A percentile compares a stretch with the other conserved stretches of the same genome.
phyloP scores from a whole-genome alignment of 148 eudicot genomes.

The Spergularia bocconei region DNA sequence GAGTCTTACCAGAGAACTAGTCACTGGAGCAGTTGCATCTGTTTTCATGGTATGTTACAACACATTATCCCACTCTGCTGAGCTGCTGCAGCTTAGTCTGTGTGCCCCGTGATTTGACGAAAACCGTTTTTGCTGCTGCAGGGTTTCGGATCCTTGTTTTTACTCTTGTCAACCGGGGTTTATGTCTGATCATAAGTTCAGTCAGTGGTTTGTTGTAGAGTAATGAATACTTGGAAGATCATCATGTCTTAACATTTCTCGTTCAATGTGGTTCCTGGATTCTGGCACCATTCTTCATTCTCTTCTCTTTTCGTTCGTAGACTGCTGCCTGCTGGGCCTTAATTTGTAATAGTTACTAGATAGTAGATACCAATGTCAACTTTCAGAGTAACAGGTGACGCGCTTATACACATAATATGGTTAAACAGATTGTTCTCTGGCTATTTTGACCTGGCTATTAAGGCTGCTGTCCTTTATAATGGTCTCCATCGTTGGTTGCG shows the following conservation, averaged over 20 bases:
- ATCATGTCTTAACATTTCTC: conserved; percentile 13
- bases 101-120: conserved; percentile 1
- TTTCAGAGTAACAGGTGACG: neutral
- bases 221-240: conserved; percentile 12
- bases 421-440: no score
- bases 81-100: neutral
- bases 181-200: conserved; percentile 52
- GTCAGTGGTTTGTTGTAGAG: conserved; percentile 12
- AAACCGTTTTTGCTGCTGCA: conserved; percentile 35
- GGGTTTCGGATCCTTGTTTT: conserved; percentile 98
- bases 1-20: conserved; percentile 78
- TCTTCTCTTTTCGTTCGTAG: neutral
- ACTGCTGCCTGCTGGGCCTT: no score
- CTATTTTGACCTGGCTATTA: no score
- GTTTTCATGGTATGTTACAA: conserved; percentile 71
- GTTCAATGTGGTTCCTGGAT: conserved; percentile 13
- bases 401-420: no score
- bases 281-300: neutral
- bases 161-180: conserved; percentile 85
- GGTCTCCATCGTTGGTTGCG: no score
- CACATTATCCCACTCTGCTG: neutral
- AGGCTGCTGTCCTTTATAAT: no score
- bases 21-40: conserved; percentile 84
- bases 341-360: neutral
- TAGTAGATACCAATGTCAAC: neutral